Evolutionary conservation across 495 filamentous ascomycete species (phyloP), one percentile per base, ranked within the genome.

Genomic region (Aspergillus sclerotiicarbonarius): DNA sequence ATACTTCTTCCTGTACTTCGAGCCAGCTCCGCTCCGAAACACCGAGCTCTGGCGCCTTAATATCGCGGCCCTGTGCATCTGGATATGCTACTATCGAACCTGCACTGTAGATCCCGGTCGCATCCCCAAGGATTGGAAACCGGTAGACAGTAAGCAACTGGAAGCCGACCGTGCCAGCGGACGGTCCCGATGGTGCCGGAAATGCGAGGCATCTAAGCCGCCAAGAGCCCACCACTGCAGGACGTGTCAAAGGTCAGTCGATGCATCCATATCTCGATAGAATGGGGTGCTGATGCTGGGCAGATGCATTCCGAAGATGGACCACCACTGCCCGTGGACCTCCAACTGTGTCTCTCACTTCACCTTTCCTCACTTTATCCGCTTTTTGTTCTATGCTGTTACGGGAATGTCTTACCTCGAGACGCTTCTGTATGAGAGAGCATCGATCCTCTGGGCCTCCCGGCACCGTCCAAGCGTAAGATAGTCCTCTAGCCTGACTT

Each of bases 281-380:
- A 10, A n/a, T 7, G 10, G 3, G 39, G 44, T 48, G 20, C 21
- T 52, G 9, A 59, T n/a, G n/a, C n/a, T 33, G 18, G 43, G 35
- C 55, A 91, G 87, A 70, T 98, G 94, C 72, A 87, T 98, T 57
- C 89, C 92, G 1, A 92, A 90, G 69, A 98, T 98, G 95, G 94
- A 98, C 77, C 94, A 98, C 72, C 94, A 98, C 75, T 98, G 94
- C 67, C 92, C 94, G 0, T 98, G 94, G 94, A 97, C 92, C 2
- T 74, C 77, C 44, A 97, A 95, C 69, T 98, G 94, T 73, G 91
- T 98, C 44, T 96, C 92, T 3, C 82, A 96, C 68, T 84, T 86
- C 53, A 95, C 92, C 12, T 89, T 93, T 65, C 92, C 92, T 10
- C 87, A 96, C 72, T 96, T 96, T 71, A 68, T 94, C 15, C 92